A percentile compares a stretch with the other conserved stretches of the same genome.
Evolutionary conservation across 176 grass and related monocot species (phyloP).

Genomic region (Pontederia paniculata): DNA sequence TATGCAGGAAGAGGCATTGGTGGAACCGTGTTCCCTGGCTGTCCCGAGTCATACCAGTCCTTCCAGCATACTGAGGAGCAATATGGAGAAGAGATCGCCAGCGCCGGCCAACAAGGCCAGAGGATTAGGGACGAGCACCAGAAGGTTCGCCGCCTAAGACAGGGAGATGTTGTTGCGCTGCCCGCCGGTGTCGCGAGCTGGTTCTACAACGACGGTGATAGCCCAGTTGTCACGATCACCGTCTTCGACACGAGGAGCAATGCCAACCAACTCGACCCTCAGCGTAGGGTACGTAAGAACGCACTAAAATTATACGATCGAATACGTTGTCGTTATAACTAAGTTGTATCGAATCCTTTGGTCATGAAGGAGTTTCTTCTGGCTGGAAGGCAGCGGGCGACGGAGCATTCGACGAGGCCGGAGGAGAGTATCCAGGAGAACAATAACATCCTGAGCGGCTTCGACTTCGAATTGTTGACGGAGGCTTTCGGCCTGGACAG

Average conservation of each 20-base stretch:
- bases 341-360: neutral
- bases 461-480: slow-evolving; percentile 27
- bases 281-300: slow-evolving; percentile 6
- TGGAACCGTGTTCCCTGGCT: slow-evolving; percentile 4
- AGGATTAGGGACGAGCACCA: slow-evolving; percentile 23
- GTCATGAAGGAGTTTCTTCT: slow-evolving; percentile 22
- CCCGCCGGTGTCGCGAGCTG: slow-evolving; percentile 29
- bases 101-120: neutral
- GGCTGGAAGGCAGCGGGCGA: slow-evolving; percentile 16
- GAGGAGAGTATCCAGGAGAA: neutral
- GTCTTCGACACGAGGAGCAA: slow-evolving; percentile 25
- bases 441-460: slow-evolving; percentile 26
- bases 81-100: neutral
- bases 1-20: neutral
- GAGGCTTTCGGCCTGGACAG: slow-evolving; percentile 27
- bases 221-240: slow-evolving; percentile 14
- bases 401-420: neutral
- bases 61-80: neutral
- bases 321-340: neutral
- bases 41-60: slow-evolving; percentile 4
- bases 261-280: slow-evolving; percentile 32
- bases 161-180: slow-evolving; percentile 26
- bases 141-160: slow-evolving; percentile 6
- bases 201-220: slow-evolving; percentile 33
- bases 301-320: no score